These are phyloP conservation scores for Lyophyllum decastes DNA, from an alignment of 768 basidiomycete genomes.

Conservation along the genomic window DNA sequence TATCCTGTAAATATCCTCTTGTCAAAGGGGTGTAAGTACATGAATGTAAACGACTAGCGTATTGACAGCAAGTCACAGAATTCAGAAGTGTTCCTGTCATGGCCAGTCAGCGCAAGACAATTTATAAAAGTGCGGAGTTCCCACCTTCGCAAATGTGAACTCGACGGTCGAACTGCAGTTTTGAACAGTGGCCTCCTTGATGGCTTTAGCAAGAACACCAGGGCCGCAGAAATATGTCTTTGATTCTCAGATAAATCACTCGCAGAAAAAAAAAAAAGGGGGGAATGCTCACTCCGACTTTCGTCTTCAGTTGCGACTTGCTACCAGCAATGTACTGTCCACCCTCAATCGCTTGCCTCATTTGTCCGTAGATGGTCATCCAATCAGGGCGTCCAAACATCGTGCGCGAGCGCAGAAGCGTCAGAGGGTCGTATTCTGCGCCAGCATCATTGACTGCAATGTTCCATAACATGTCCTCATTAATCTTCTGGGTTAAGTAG, in stretches of 20 bases:
- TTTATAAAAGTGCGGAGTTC: background rate
- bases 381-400: conserved; percentile 94
- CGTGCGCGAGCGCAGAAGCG: conserved; percentile 84
- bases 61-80: background rate
- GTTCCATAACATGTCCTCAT: conserved; percentile 89
- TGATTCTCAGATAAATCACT: conserved; percentile 4
- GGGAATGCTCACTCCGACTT: conserved; percentile 75
- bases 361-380: conserved; percentile 74
- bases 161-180: conserved; percentile 57
- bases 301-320: conserved; percentile 78
- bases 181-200: conserved; percentile 69
- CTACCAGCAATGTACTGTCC: conserved; percentile 83
- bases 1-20: background rate
- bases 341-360: conserved; percentile 76
- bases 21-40: background rate
- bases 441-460: conserved; percentile 87
- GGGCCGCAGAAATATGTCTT: conserved; percentile 93
- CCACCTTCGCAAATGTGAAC: conserved; percentile 82
- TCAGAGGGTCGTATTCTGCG: conserved; percentile 86
- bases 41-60: background rate
- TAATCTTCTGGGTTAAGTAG: conserved; percentile 86
- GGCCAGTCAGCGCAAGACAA: background rate
- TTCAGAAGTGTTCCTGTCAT: conserved; percentile 29
- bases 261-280: background rate
- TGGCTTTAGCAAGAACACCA: conserved; percentile 66